Conservation (phyloP, 78 protist genomes). For the Protostelium mycophagum region DNA sequence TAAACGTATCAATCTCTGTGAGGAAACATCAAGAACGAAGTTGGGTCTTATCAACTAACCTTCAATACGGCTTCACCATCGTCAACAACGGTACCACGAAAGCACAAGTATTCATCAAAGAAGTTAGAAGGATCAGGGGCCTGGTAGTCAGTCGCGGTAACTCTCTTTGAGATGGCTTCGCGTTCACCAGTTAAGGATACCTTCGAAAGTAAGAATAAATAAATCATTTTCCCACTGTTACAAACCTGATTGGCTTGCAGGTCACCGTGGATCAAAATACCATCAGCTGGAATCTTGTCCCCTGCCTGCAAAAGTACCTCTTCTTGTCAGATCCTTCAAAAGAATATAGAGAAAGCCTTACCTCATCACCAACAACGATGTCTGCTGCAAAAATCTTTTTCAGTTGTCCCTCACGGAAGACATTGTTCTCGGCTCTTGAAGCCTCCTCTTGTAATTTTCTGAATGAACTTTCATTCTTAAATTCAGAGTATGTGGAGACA, state of each 20-base stretch:
- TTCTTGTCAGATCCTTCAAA: neutral
- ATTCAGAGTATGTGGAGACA: constrained; percentile 64
- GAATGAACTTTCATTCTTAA: constrained; percentile 53
- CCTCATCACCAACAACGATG: constrained; percentile 75
- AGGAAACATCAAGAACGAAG: neutral
- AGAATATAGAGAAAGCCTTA: neutral
- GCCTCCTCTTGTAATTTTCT: constrained; percentile 66
- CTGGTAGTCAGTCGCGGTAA: constrained; percentile 23
- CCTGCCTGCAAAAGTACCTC: constrained; percentile 60
- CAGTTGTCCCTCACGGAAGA: constrained; percentile 51
- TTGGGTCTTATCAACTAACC: neutral
- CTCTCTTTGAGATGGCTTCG: constrained; percentile 32
- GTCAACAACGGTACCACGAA: constrained; percentile 42
- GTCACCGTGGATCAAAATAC: constrained; percentile 58
- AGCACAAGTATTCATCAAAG: constrained; percentile 44
- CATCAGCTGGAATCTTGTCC: constrained; percentile 74
- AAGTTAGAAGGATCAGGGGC: constrained; percentile 29
- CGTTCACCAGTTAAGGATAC: constrained; percentile 67
- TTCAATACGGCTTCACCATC: constrained; percentile 54
- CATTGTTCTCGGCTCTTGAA: constrained; percentile 45
- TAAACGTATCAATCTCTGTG: constrained; percentile 7
- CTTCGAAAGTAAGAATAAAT: neutral
- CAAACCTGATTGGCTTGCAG: constrained; percentile 47
- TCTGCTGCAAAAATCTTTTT: constrained; percentile 38
- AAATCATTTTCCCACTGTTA: neutral